phyloP scores from a whole-genome alignment of 225 moss, liverwort and hornwort species.

The Thuidium tamariscinum region DNA sequence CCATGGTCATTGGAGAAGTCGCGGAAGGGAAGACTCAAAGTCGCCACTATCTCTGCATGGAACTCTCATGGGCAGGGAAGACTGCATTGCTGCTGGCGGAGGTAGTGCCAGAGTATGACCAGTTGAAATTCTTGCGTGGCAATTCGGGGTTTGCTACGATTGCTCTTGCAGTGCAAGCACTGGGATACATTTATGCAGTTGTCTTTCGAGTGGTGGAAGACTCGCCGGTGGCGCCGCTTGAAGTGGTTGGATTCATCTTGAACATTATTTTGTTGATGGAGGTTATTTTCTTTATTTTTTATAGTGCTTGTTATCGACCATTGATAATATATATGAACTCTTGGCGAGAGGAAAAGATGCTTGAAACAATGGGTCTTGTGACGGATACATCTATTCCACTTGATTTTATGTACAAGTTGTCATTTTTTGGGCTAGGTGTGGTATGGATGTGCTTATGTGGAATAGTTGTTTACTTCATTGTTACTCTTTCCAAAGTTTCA shows the following conservation, averaged over 20 bases:
- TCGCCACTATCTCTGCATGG: too few species aligned
- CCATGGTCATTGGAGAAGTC: background rate
- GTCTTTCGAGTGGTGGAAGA: too few species aligned
- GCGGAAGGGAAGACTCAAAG: too few species aligned
- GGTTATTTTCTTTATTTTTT: too few species aligned
- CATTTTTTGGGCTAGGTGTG: fast-evolving
- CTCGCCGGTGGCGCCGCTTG: background rate
- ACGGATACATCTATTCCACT: fast-evolving
- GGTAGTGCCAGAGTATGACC: too few species aligned
- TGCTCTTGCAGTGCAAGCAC: too few species aligned
- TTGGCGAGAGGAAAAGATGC: background rate
- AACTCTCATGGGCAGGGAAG: too few species aligned
- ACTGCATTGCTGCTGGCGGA: too few species aligned
- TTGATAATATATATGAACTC: background rate
- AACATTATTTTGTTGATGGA: background rate
- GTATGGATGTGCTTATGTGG: fast-evolving
- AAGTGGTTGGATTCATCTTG: background rate
- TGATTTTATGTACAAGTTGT: fast-evolving
- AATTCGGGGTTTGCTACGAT: too few species aligned
- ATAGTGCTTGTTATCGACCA: background rate
- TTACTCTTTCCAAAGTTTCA: background rate
- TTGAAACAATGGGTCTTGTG: too few species aligned
- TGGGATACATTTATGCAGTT: too few species aligned
- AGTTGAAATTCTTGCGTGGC: too few species aligned
- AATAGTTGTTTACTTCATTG: background rate